Evolutionary conservation across 2,329 filamentous ascomycete genomes (phyloP).

Genomic region (Ophiostoma australiae): DNA sequence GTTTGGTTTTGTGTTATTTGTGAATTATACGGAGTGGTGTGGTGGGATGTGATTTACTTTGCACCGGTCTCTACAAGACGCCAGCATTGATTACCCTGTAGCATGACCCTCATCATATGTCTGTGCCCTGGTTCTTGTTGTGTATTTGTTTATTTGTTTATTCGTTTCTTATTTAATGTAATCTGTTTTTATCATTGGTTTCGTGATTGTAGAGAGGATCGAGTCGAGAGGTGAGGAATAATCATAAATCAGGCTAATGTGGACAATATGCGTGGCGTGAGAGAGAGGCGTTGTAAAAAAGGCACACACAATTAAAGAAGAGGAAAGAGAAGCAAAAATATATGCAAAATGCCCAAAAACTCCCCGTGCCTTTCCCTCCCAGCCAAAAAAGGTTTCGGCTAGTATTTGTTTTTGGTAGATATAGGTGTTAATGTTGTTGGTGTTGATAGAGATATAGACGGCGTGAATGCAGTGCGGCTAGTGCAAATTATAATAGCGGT

Average conservation of each 20-base stretch:
- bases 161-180: not conserved
- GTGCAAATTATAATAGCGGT: not conserved
- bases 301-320: conserved; percentile 5
- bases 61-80: not conserved
- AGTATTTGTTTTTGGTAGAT: not conserved
- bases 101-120: not conserved
- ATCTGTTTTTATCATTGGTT: not conserved
- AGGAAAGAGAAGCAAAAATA: conserved; percentile 12
- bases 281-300: not conserved
- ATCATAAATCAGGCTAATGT: not conserved
- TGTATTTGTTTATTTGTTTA: not conserved
- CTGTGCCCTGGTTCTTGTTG: not conserved
- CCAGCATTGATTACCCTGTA: not conserved
- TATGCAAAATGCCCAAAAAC: conserved; percentile 12
- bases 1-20: not conserved
- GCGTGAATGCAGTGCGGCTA: not conserved
- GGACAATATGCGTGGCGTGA: not conserved
- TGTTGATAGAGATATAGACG: not conserved
- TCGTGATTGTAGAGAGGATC: not conserved
- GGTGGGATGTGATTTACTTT: not conserved
- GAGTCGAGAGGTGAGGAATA: not conserved
- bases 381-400: not conserved
- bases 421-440: not conserved
- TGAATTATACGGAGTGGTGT: not conserved
- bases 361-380: not conserved